These are phyloP conservation scores for Pythium pectinolyticum DNA, from an alignment of 352 stramenopile species.

Conservation along the genomic window DNA sequence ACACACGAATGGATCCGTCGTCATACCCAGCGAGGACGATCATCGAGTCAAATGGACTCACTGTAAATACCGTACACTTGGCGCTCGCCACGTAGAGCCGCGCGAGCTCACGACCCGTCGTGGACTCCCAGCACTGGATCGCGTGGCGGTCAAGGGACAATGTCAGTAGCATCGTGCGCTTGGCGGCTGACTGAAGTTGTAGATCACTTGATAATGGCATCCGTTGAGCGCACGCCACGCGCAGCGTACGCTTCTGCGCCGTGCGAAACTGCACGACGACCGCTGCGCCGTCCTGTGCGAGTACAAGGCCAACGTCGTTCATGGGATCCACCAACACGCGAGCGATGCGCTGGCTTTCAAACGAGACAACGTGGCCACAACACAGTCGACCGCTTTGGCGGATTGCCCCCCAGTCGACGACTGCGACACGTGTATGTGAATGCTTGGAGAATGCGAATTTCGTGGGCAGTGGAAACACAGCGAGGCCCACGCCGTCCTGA, in stretches of 20 bases:
- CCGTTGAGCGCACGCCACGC: background rate
- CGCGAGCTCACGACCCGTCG: conserved; percentile 39
- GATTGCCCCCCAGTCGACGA: conserved; percentile 31
- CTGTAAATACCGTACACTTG: conserved; percentile 40
- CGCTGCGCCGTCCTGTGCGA: conserved; percentile 32
- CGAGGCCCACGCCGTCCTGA: conserved; percentile 27
- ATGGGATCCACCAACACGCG: conserved; percentile 47
- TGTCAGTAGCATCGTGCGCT: conserved; percentile 41
- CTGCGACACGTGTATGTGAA: conserved; percentile 33
- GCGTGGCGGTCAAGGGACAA: conserved; percentile 20
- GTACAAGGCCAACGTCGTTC: conserved; percentile 37
- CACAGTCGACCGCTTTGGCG: conserved; percentile 41
- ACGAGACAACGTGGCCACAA: conserved; percentile 28
- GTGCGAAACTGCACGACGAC: conserved; percentile 37
- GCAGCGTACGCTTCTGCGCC: conserved; percentile 12
- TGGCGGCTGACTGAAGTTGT: conserved; percentile 25
- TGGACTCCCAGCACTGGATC: conserved; percentile 48
- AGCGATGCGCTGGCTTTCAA: conserved; percentile 21
- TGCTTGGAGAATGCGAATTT: conserved; percentile 22
- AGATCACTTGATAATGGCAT: too few relatives aligned
- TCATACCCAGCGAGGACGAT: conserved; percentile 45
- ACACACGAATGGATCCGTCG: conserved; percentile 49
- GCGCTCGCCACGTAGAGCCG: conserved; percentile 33
- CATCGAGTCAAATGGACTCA: conserved; percentile 23
- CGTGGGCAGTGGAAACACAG: conserved; percentile 46